Base-by-base conservation (phyloP, 2,329 filamentous ascomycete species). In the Exophiala bonariae region DNA sequence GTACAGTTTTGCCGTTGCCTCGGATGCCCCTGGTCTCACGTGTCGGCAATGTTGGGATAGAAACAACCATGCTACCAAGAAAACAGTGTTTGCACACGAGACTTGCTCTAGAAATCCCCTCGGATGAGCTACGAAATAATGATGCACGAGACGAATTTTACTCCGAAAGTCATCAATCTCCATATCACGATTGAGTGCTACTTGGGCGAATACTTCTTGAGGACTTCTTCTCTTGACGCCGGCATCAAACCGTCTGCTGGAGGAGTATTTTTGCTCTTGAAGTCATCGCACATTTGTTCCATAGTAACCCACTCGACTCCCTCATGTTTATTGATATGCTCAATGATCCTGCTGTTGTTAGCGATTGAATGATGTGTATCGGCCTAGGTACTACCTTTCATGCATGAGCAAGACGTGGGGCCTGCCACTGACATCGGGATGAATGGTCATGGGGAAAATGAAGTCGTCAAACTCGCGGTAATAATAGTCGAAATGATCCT, bases 391-490 rank as follows among this genome's bases (percentile, higher is more conserved):
- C 42, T 36, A 50, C 47, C 47, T 76, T 66, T 89, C 83, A 54
- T 88, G 83, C 85, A 89, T 87, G 5, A 87, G 68, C 20, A 89
- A 58, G 0, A 82, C 86, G 65, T 89, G 86, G 1, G 86, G 86
- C 14, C 84, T 74, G 0, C 86, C 86, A 3, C 79, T 83, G 0
- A 86, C 82, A 59, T 89, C 86, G 0, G 86, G 86, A 63, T 89
- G 86, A 28, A 89, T 84, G 0, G 86, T 89, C 65, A 89, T 85
- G 0, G 86, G 85, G 58, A 89, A 89, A 42, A 88, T 78, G 52
- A 89, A 89, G 57, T 87, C 83, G 57, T 89, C 85, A 53, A 87
- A 85, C 64, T 89, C 84, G 20, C 85, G 74, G 63, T 89, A 89
- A 59, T 86, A 88, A 66, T 88, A 83, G 56, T 79, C 74, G 50